These are phyloP conservation scores for Aspergillus ruber DNA, from an alignment of 2,329 filamentous ascomycete genomes.

Conservation along the genomic window DNA sequence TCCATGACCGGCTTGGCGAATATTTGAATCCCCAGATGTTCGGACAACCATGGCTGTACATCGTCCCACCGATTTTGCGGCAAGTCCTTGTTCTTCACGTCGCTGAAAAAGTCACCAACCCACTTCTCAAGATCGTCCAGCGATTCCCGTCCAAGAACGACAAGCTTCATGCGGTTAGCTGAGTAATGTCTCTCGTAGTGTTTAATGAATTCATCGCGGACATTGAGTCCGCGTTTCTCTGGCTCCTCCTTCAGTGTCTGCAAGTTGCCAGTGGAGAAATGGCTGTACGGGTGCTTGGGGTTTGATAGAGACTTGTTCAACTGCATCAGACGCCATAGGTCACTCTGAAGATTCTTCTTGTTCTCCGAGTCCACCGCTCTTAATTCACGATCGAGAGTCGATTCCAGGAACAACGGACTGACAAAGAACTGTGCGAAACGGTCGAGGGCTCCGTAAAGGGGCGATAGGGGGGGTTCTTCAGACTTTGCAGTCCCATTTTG, in stretches of 20 bases:
- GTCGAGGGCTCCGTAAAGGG: constrained; percentile 75
- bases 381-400: constrained; percentile 79
- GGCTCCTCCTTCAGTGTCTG: constrained; percentile 79
- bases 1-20: constrained; percentile 93
- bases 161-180: constrained; percentile 88
- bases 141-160: constrained; percentile 73
- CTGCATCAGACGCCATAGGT: constrained; percentile 81
- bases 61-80: constrained; percentile 61
- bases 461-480: constrained; percentile 36
- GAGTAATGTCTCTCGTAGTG: constrained; percentile 89
- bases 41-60: constrained; percentile 52
- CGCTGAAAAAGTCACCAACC: constrained; percentile 76
- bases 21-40: constrained; percentile 62
- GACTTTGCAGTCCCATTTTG: constrained; percentile 9
- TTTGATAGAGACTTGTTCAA: constrained; percentile 84
- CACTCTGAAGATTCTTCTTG: constrained; percentile 93
- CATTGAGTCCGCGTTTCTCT: constrained; percentile 70
- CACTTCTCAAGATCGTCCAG: constrained; percentile 77
- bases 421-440: constrained; percentile 94
- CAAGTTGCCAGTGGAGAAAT: constrained; percentile 86
- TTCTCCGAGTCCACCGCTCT: constrained; percentile 91
- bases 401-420: constrained; percentile 75
- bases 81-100: constrained; percentile 74
- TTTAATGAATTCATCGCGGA: constrained; percentile 84
- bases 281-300: constrained; percentile 77